These are phyloP conservation scores for Thalassiosira mediterranea DNA, from an alignment of 352 stramenopile species.

Conservation along the genomic window DNA sequence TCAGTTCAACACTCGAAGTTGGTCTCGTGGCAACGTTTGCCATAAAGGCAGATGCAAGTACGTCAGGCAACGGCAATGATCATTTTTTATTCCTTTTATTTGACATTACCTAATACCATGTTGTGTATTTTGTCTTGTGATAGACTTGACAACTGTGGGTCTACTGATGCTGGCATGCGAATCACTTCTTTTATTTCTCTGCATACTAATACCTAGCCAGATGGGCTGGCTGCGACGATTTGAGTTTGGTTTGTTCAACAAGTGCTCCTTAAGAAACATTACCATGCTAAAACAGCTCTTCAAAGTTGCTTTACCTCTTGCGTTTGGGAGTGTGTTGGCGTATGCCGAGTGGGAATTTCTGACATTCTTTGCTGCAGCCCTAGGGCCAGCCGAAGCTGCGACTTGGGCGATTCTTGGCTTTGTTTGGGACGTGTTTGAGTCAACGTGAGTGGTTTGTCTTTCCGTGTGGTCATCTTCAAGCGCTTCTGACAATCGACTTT, in stretches of 20 bases:
- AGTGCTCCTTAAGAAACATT: slow-evolving; percentile 21
- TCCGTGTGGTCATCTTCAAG: no score
- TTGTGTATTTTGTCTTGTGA: neutral
- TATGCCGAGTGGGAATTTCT: slow-evolving; percentile 70
- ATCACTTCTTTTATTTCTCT: slow-evolving; percentile 40
- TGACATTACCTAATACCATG: neutral
- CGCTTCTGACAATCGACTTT: no score
- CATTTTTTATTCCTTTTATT: no score
- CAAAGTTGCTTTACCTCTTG: slow-evolving; percentile 49
- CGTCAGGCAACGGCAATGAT: no score
- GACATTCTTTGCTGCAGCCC: slow-evolving; percentile 49
- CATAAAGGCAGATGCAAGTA: slow-evolving; percentile 12
- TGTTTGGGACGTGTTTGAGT: slow-evolving; percentile 73
- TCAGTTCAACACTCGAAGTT: neutral
- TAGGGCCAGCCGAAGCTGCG: slow-evolving; percentile 58
- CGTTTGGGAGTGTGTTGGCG: slow-evolving; percentile 54
- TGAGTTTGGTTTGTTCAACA: slow-evolving; percentile 37
- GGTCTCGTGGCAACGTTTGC: slow-evolving; percentile 20
- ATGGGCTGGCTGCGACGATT: slow-evolving; percentile 24
- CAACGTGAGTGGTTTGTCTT: no score
- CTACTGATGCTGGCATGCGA: slow-evolving; percentile 31
- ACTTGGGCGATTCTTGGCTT: slow-evolving; percentile 73
- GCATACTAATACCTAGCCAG: slow-evolving; percentile 22
- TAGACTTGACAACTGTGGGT: slow-evolving; percentile 33
- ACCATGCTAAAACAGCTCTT: slow-evolving; percentile 36